Evolutionary conservation across 1,284 basidiomycete species (phyloP), one percentile per base, ranked within the genome.

Genomic region (Leccinum glutinopallens): DNA sequence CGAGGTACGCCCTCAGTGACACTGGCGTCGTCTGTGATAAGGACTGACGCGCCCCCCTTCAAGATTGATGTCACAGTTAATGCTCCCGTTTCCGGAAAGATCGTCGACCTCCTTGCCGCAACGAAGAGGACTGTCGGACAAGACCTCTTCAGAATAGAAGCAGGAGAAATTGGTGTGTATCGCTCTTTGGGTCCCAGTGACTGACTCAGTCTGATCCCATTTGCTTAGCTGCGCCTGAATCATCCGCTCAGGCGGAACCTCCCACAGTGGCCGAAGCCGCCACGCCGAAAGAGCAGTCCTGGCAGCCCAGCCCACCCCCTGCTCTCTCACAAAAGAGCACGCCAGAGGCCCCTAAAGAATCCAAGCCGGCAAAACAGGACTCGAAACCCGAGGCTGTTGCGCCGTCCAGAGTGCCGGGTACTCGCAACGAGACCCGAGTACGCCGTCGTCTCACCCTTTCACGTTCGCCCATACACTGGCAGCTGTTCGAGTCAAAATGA

Each of bases 61-160:
- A 13, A 97, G 95, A 98, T 98, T 72, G 97, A 99, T 77, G 94
- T 99, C 55, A 92, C 94, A 9, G 97, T 99, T 66, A 99, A 98
- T 77, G 94, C 97, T 12, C 93, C 97, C 17, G 83, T 87, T 72
- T 85, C 94, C 10, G 97, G 97, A 35, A 96, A 85, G 64, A 96
- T 99, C 71, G 86, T 89, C 25, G 93, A 98, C 78, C 81, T 93
- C 35, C 87, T 97, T 56, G 96, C 92, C 53, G 25, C 25, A 85
- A 86, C 60, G 96, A 98, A 78, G 97, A 99, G 75, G 92, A 96
- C 74, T 19, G 96, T 98, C 56, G 97, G 97, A 41, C 94, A 98
- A 79, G 96, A 98, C 76, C 85, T 99, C 62, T 93, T 98, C 80
- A 87, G 90, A 74, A 87, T 98, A 66, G 96, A 98, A 76, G 87